These are phyloP conservation scores for Wallacemonas sp. DNA, from an alignment of 208 protist species.

Conservation along the genomic window DNA sequence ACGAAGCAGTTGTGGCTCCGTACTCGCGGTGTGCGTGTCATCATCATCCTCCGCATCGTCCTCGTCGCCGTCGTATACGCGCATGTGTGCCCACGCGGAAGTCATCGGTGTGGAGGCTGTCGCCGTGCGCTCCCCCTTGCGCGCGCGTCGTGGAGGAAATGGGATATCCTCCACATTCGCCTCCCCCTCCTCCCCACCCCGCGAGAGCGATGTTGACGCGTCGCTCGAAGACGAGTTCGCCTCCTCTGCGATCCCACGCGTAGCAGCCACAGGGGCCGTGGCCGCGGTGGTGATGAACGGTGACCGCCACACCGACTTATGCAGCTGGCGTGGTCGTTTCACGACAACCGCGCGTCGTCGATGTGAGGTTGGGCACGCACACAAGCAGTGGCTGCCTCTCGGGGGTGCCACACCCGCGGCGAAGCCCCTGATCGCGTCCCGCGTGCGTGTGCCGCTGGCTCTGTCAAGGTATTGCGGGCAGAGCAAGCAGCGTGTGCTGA, in stretches of 20 bases:
- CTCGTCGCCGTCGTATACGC: no score
- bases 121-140: not conserved
- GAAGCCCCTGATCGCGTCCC: no score
- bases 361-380: not conserved
- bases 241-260: not conserved
- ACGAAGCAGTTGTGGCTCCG: no score
- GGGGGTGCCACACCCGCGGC: no score
- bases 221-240: not conserved
- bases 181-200: not conserved
- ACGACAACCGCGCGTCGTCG: not conserved
- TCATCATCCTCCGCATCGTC: no score
- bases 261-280: no score
- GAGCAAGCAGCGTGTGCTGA: conserved; percentile 45
- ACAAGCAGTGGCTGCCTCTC: not conserved
- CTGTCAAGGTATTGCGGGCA: conserved; percentile 24
- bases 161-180: not conserved
- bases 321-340: not conserved
- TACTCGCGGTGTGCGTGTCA: no score
- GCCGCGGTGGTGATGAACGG: not conserved
- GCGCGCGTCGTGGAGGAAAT: not conserved
- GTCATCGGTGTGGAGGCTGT: no score
- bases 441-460: not conserved
- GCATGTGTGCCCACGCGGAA: no score
- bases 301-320: not conserved
- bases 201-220: not conserved